Percentiles rank a stretch among this genome's conserved stretches.
Evolutionary conservation across 495 filamentous ascomycete genomes (phyloP).

Genomic region (Aspergillus incahuasiensis): DNA sequence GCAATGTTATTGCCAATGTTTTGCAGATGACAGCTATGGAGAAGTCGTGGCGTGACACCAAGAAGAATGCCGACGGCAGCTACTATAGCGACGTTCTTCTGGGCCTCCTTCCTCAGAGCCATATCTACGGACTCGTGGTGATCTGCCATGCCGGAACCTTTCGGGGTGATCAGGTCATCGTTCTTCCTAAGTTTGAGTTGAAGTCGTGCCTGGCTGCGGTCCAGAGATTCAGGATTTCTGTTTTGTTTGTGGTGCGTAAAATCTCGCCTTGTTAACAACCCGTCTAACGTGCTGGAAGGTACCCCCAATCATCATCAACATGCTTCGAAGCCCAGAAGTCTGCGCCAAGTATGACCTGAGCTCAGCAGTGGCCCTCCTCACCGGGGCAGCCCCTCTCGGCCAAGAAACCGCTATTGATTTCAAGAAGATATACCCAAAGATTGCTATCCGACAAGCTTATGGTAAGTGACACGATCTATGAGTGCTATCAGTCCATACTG

Average conservation of each 20-base stretch:
- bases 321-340: constrained; percentile 61
- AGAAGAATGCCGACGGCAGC: constrained; percentile 30
- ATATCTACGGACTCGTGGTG: constrained; percentile 83
- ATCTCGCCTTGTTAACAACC: too few relatives aligned
- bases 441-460: constrained; percentile 74
- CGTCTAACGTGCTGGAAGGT: constrained; percentile 43
- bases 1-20: constrained; percentile 82
- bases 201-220: constrained; percentile 59
- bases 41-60: constrained; percentile 34
- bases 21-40: constrained; percentile 61
- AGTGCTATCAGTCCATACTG: constrained; percentile 7
- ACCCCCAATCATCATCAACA: constrained; percentile 79
- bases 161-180: constrained; percentile 71
- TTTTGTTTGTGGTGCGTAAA: constrained; percentile 58
- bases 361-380: constrained; percentile 63
- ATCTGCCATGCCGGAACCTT: constrained; percentile 65
- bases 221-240: constrained; percentile 66
- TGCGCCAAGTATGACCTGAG: constrained; percentile 71
- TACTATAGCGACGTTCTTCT: constrained; percentile 56
- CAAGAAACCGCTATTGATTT: constrained; percentile 70
- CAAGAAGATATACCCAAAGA: constrained; percentile 57
- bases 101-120: constrained; percentile 76
- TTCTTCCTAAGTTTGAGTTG: constrained; percentile 85
- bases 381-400: constrained; percentile 80
- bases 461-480: constrained; percentile 42